Evolutionary conservation across 768 basidiomycete species (phyloP).

Genomic region (Megacollybia marginata): DNA sequence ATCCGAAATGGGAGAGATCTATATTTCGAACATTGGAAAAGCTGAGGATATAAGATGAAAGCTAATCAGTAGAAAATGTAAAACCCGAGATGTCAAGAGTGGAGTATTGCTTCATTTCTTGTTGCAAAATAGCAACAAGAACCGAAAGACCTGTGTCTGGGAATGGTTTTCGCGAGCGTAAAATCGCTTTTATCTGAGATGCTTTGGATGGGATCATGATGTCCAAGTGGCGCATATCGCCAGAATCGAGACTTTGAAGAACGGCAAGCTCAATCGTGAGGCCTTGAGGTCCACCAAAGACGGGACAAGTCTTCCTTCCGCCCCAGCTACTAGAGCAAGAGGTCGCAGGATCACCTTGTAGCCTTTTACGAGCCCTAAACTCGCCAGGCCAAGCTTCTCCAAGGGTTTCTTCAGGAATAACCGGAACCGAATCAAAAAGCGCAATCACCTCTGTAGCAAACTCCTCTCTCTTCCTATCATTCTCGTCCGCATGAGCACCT

Average conservation of each 20-base stretch:
- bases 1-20: conserved; percentile 17
- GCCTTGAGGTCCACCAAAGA: conserved; percentile 18
- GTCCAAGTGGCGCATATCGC: conserved; percentile 17
- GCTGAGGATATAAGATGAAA: conserved; percentile 9
- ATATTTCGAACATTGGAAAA: conserved; percentile 9
- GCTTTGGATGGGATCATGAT: conserved; percentile 22
- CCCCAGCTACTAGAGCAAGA: not conserved
- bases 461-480: not conserved
- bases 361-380: conserved; percentile 7
- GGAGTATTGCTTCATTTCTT: conserved; percentile 2
- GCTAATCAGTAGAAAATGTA: conserved; percentile 16
- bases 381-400: conserved; percentile 20
- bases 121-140: conserved; percentile 12
- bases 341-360: not conserved
- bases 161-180: conserved; percentile 16
- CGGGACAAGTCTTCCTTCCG: conserved; percentile 3
- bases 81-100: conserved; percentile 18
- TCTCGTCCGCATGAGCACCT: conserved; percentile 3
- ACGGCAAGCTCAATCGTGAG: conserved; percentile 21
- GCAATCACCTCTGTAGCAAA: not conserved
- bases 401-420: conserved; percentile 13
- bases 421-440: not conserved
- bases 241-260: conserved; percentile 14
- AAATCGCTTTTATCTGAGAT: conserved; percentile 7
- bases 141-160: conserved; percentile 19